Base-by-base conservation (phyloP, 2,329 filamentous ascomycete species). In the Claviceps spartinae region DNA sequence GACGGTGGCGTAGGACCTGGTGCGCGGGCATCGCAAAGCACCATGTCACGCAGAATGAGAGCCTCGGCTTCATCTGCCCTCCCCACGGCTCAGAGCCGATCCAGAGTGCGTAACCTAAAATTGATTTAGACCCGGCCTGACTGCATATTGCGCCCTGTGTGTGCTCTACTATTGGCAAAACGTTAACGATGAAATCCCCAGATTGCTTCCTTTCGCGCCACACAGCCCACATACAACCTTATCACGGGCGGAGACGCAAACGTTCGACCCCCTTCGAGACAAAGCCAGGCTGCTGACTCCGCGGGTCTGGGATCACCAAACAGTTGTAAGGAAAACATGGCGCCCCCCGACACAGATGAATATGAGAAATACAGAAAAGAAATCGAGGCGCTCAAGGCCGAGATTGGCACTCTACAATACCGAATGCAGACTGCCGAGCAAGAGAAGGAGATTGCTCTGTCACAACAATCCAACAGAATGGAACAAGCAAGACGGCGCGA, bases 391-490 rank as follows among this genome's bases (percentile, higher is more conserved):
- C 75, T 97, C 26, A 90, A 91, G 62, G 88, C 91, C 2, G 88
- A 96, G 67, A 74, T 97, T 43, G 93, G 90, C 55, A 87, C 88
- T 0, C 72, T 96, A 49, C 84, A 83, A 55, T 98, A 96, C 69
- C 88, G 91, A 54, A 76, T 95, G 58, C 86, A 89, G 61, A 91
- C 86, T 18, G 72, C 87, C 50, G 90, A 91, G 61, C 88, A 95
- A 59, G 91, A 97, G 62, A 84, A 86, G 59, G 88, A 95, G 53
- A 78, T 96, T 60, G 74, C 82, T 47, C 76, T 81, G 9, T 74
- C 95, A 16, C 83, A 88, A 55, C 86, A 93, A 59, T 85, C 88
- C 57, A 86, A 87, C 60, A 91, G 95, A 61, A 67, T 95, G 22
- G 82, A 91, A 55, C 88, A 95, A 52, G 76, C 84, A 1, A 83